phyloP scores from a whole-genome alignment of 306 rosid genomes.

The Trichosanthes cucumerina region DNA sequence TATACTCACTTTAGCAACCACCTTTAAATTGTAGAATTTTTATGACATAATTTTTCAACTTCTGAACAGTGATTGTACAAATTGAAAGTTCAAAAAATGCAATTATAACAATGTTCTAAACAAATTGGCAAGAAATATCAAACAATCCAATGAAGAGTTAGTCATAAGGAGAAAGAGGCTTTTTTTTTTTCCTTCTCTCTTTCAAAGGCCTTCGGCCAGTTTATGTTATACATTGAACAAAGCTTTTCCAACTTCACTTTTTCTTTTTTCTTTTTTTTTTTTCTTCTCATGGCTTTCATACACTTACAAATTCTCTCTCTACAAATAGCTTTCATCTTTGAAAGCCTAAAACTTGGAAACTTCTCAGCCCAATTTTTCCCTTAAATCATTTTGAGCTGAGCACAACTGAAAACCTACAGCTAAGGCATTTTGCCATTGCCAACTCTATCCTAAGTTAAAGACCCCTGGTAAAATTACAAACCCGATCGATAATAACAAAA shows the following conservation, averaged over 20 bases:
- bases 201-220: constrained; percentile 84
- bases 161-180: constrained; percentile 5
- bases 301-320: constrained; percentile 39
- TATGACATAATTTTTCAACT: too few relatives aligned
- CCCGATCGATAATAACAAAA: constrained; percentile 15
- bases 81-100: not conserved
- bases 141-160: too few relatives aligned
- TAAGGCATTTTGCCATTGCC: not conserved
- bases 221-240: constrained; percentile 20
- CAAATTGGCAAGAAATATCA: not conserved
- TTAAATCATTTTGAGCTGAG: constrained; percentile 45
- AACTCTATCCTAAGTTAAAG: constrained; percentile 23
- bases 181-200: constrained; percentile 5
- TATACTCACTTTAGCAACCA: too few relatives aligned
- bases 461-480: constrained; percentile 43
- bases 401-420: constrained; percentile 39
- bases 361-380: constrained; percentile 32
- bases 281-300: not conserved
- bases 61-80: too few relatives aligned
- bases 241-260: constrained; percentile 1
- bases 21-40: too few relatives aligned
- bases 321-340: constrained; percentile 60
- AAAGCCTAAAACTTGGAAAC: constrained; percentile 36
- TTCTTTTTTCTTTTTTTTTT: not conserved
- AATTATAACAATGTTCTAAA: not conserved